Base-by-base conservation (phyloP, 2,329 filamentous ascomycete species). In the Clathrospora elynae region DNA sequence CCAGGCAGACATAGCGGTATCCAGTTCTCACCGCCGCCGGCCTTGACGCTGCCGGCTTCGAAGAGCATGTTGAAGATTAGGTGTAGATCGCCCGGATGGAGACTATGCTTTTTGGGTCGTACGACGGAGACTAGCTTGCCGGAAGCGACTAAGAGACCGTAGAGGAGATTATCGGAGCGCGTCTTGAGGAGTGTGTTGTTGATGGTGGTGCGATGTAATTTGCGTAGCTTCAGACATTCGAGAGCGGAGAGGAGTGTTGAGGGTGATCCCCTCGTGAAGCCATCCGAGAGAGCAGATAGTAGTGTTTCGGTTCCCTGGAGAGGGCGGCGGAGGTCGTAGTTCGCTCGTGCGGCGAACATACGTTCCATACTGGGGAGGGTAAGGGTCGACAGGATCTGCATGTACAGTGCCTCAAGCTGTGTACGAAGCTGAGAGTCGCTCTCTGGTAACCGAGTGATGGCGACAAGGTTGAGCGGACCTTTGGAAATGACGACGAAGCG, bases 11-110 rank as follows among this genome's bases (percentile, higher is more conserved):
- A 99, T 5, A 99, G 78, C 0, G 93, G 93, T 33, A 97, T 92
- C 93, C 93, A 99, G 61, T 92, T 96, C 71, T 99, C 93, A 19
- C 92, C 93, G n/a, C 83, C 90, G 5, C 88, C 91, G 13, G 90
- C 87, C 66, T 93, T 92, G 66, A 99, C 87, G 29, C 89, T 87
- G 34, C 90, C 89, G 2, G 92, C 93, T 73, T 95, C 91, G 61
- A 99, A 99, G 2, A 99, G 83, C 95, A 99, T 99, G 66, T 97
- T 97, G 78, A 99, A 99, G 48, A 99, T 91, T 31, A 99, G 81
- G 64, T 96, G 92, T 16, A 99, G 78, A 66, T 99, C 93, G 51
- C 91, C 92, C 0, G 95, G 93, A 59, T 99, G 95, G 2, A 99
- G 78, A 0, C 91, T 96, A 70, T 99, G 93, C 44, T 93, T 89